Evolutionary conservation across 495 filamentous ascomycete genomes (phyloP), one percentile per base, ranked within the genome.

Genomic region (Amorphotheca resinae): DNA sequence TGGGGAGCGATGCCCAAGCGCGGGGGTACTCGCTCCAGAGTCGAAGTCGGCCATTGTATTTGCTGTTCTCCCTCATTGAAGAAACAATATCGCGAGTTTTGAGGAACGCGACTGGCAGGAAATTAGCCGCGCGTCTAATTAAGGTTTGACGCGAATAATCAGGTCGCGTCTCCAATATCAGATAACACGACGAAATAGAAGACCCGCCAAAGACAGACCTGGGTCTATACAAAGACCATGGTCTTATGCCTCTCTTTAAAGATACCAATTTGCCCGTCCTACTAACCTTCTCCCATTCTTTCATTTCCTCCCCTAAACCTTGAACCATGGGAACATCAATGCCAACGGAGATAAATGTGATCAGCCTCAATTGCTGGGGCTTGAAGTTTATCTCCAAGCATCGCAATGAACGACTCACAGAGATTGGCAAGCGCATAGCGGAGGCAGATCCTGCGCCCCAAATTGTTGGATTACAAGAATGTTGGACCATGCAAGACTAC

Each of bases 341-440:
- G 63, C 67, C 66, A 20, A 59, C 60, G 17, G 65, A 73, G 40
- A 76, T 95, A 54, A 79, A 79, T 44, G 66, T 95, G 42, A 64
- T 95, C 54, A 84, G 82, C 2, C 76, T 93, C 58, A 98, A 98
- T 59, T 93, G 85, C 75, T 95, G 91, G 87, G 91, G 91, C 32
- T 75, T 96, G 42, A 91, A 93, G 60, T 91, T 76, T 63, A 68
- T 95, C 51, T 75, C 87, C 46, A 80, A 79, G 53, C 70, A 81
- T 50, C 85, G 89, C 42, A 66, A 70, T 51, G 84, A 82, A 56
- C 87, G 91, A 25, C 72, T 95, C 35, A 57, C 68, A 9, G 85
- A 94, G 59, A 94, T 98, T 49, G 87, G 87, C 35, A 73, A 74
- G 35, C 75, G 76, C 40, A 70, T 93, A 22, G 78, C 83, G 48